Conservation (phyloP, 495 filamentous ascomycete species). For the Penicillium riverlandense region DNA sequence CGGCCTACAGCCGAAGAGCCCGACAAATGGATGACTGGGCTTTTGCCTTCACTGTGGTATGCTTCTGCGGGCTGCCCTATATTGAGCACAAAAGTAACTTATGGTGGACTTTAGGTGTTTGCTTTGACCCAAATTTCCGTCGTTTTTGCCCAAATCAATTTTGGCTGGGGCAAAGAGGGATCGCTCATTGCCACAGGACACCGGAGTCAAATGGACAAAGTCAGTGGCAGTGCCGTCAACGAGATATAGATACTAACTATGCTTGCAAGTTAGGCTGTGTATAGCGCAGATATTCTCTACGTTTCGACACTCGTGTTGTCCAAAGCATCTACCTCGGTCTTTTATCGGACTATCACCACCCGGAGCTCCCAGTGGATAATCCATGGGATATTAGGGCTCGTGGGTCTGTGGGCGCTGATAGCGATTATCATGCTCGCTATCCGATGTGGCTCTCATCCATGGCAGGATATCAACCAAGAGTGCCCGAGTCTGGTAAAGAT, state of each 20-base stretch:
- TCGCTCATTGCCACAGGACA: not conserved
- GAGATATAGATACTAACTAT: not conserved
- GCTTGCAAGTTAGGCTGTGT: conserved; percentile 1
- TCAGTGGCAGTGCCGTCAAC: not conserved
- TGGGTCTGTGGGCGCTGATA: conserved; percentile 7
- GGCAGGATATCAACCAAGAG: conserved; percentile 10
- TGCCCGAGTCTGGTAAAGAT: conserved; percentile 8
- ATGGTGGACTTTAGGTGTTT: conserved; percentile 1
- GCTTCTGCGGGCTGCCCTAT: not conserved
- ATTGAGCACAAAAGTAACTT: not conserved
- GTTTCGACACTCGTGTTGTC: conserved; percentile 11
- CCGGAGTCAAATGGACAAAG: conserved; percentile 9
- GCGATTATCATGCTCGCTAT: conserved; percentile 10
- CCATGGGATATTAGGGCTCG: conserved; percentile 3
- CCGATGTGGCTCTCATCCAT: conserved; percentile 10
- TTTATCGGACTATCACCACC: conserved; percentile 9
- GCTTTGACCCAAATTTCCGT: conserved; percentile 5
- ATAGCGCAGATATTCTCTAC: conserved; percentile 14
- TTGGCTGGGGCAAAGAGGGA: conserved; percentile 12
- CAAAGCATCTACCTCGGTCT: conserved; percentile 7
- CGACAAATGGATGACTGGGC: conserved; percentile 15
- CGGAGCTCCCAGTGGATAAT: conserved; percentile 11
- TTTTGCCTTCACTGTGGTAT: conserved; percentile 16
- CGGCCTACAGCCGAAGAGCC: conserved; percentile 5
- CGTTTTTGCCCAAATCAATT: conserved; percentile 8